Percentiles rank a stretch among this genome's conserved stretches.
These are phyloP conservation scores for Chaetomium sp. DNA, from an alignment of 2,329 filamentous ascomycete species.

Conservation along the genomic window DNA sequence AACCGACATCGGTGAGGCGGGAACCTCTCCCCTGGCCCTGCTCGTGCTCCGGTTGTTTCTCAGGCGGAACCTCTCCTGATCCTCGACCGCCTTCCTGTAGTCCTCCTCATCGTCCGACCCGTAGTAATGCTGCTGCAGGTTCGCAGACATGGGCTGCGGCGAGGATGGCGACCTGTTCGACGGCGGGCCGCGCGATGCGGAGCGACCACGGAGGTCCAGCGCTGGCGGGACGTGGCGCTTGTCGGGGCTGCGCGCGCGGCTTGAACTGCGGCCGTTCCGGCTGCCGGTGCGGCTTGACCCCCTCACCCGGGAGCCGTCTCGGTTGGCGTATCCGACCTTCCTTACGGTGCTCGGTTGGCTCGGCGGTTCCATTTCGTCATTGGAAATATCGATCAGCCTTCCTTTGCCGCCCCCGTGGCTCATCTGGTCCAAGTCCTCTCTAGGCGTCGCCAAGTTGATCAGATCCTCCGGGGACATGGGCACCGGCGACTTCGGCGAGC, in stretches of 20 bases:
- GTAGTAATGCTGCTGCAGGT: conserved; percentile 49
- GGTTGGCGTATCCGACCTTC: conserved; percentile 44
- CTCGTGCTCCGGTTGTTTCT: conserved; percentile 57
- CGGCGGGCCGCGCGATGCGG: conserved; percentile 61
- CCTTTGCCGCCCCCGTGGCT: conserved; percentile 28
- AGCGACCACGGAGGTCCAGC: conserved; percentile 62
- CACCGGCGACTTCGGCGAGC: conserved; percentile 87
- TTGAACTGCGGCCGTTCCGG: conserved; percentile 37
- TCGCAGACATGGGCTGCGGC: conserved; percentile 72
- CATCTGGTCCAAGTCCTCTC: conserved; percentile 36
- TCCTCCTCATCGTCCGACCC: conserved; percentile 69
- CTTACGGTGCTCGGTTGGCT: conserved; percentile 47
- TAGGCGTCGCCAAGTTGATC: conserved; percentile 60
- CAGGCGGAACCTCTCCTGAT: conserved; percentile 58
- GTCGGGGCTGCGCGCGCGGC: conserved; percentile 48
- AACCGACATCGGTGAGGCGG: conserved; percentile 41
- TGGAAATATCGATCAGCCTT: conserved; percentile 37
- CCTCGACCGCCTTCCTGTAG: conserved; percentile 54
- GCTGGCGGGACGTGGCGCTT: conserved; percentile 44
- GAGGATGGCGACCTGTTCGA: conserved; percentile 73
- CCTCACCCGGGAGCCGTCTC: conserved; percentile 38
- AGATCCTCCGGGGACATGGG: conserved; percentile 93
- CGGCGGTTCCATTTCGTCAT: conserved; percentile 43
- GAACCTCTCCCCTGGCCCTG: conserved; percentile 41
- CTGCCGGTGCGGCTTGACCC: conserved; percentile 53